Conservation (phyloP, 73 alveolate genomes). For the Symbiodinium natans region DNA sequence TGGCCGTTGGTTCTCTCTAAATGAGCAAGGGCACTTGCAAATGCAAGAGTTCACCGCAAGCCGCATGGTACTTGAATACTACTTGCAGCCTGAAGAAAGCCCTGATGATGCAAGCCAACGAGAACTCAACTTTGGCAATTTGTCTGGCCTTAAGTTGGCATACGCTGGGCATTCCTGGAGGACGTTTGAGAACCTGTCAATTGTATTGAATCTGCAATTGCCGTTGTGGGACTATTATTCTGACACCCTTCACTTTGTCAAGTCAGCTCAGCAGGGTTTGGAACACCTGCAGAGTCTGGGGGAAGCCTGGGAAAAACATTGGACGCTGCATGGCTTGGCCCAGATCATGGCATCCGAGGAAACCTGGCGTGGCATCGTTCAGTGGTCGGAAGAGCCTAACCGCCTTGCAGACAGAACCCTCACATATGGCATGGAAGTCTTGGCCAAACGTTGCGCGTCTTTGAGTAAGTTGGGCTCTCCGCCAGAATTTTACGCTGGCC, state of each 20-base stretch:
- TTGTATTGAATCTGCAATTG: background rate
- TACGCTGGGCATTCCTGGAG: background rate
- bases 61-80: background rate
- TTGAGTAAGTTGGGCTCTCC: background rate
- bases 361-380: background rate
- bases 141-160: background rate
- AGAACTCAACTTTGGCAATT: background rate
- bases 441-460: background rate
- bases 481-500: background rate
- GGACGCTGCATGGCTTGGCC: background rate
- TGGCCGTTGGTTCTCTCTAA: too few relatives aligned
- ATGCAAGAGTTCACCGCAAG: background rate
- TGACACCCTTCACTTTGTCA: background rate
- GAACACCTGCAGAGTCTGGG: background rate
- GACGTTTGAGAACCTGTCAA: background rate
- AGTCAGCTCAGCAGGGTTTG: background rate
- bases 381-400: background rate
- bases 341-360: background rate
- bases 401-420: background rate
- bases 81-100: background rate
- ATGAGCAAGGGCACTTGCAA: too few relatives aligned
- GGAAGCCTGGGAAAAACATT: background rate
- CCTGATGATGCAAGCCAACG: background rate
- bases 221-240: background rate
- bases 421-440: background rate